Evolutionary conservation across 192 early-diverging fungal genomes (phyloP).

Genomic region (Entrophospora sp.): DNA sequence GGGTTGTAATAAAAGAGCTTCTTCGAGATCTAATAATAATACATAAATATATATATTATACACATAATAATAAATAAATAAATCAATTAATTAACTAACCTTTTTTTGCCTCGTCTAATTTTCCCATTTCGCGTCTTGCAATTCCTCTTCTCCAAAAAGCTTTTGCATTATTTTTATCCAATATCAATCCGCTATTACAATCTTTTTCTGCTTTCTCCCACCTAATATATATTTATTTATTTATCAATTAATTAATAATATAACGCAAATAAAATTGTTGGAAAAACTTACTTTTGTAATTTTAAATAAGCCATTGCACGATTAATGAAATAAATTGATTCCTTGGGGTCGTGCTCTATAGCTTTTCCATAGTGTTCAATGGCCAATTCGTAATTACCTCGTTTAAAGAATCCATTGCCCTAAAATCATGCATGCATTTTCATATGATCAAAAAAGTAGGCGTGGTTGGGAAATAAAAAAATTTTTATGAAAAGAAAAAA

Average conservation of each 20-base stretch:
- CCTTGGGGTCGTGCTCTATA: constrained; percentile 52
- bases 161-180: constrained; percentile 68
- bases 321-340: constrained; percentile 56
- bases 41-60: neutral
- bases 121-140: constrained; percentile 43
- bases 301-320: constrained; percentile 80
- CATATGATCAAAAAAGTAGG: constrained; percentile 6
- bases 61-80: constrained; percentile 3
- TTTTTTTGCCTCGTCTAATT: constrained; percentile 43
- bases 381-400: constrained; percentile 47
- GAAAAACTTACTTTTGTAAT: constrained; percentile 40
- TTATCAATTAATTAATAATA: neutral
- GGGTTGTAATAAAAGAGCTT: constrained; percentile 57
- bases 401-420: constrained; percentile 57
- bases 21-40: constrained; percentile 49
- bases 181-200: constrained; percentile 45
- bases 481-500: neutral
- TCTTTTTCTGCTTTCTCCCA: constrained; percentile 57
- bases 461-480: neutral
- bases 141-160: constrained; percentile 71
- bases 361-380: constrained; percentile 53
- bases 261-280: neutral
- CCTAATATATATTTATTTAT: constrained; percentile 22
- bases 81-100: constrained; percentile 22
- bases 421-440: constrained; percentile 28